phyloP scores from a whole-genome alignment of 805 yeast genomes.

The Kuraishia cidri region DNA sequence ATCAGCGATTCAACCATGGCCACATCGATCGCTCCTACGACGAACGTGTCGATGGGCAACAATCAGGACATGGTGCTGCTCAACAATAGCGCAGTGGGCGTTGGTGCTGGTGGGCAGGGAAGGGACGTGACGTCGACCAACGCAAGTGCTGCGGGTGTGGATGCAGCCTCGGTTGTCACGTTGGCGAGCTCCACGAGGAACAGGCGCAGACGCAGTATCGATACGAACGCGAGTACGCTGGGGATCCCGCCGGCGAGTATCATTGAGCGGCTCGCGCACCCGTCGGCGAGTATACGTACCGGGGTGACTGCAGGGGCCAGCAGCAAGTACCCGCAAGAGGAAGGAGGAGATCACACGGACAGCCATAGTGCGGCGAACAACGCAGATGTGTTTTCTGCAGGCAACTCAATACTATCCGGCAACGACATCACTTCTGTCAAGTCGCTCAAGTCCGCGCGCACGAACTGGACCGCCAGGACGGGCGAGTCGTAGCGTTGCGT shows the following conservation, averaged over 20 bases:
- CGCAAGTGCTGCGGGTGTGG: too few species aligned
- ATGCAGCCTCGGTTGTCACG: conserved; percentile 22
- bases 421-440: conserved; percentile 9
- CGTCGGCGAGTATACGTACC: too few species aligned
- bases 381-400: conserved; percentile 6
- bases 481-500: too few species aligned
- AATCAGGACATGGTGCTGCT: conserved; percentile 1
- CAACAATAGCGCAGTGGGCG: too few species aligned
- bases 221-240: conserved; percentile 54
- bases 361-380: background rate
- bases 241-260: conserved; percentile 74
- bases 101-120: too few species aligned
- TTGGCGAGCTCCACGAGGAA: conserved; percentile 23
- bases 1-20: conserved; percentile 31
- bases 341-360: too few species aligned
- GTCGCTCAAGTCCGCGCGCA: too few species aligned
- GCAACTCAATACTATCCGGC: conserved; percentile 8
- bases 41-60: conserved; percentile 10
- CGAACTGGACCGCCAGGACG: too few species aligned
- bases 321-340: too few species aligned
- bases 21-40: conserved; percentile 36
- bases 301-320: too few species aligned
- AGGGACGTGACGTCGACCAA: too few species aligned
- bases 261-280: conserved; percentile 41
- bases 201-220: conserved; percentile 22